Percentiles rank a stretch among this genome's conserved stretches.
Conservation (phyloP, 2,329 filamentous ascomycete species). For the Aspergillus sp. region DNA sequence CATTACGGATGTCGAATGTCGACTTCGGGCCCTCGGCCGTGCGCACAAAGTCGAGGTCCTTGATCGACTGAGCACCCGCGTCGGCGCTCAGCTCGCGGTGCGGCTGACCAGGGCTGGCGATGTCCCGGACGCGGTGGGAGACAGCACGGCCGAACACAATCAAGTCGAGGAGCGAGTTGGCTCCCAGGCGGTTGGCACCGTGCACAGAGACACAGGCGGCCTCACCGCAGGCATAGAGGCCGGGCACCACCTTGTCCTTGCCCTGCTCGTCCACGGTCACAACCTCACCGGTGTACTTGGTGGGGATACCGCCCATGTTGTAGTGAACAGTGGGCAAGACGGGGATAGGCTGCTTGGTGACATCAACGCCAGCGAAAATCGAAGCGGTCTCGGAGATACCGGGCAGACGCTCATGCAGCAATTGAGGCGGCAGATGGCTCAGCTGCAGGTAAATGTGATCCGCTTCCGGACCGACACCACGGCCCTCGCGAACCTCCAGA, state of each 20-base stretch:
- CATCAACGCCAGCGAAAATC: conserved; percentile 95
- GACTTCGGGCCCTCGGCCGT: conserved; percentile 75
- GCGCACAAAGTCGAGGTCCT: conserved; percentile 74
- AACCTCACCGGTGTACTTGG: conserved; percentile 94
- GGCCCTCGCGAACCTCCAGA: conserved; percentile 92
- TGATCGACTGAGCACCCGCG: conserved; percentile 78
- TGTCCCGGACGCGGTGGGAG: conserved; percentile 93
- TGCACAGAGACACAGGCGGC: conserved; percentile 96
- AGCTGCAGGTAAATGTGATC: conserved; percentile 98
- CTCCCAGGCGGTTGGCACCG: conserved; percentile 93
- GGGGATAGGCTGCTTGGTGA: conserved; percentile 92
- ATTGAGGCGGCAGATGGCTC: conserved; percentile 82
- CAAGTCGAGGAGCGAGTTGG: conserved; percentile 95
- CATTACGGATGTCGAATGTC: conserved; percentile 76
- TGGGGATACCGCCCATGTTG: conserved; percentile 99
- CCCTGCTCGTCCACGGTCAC: conserved; percentile 77
- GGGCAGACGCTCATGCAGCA: conserved; percentile 90
- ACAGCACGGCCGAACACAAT: conserved; percentile 97
- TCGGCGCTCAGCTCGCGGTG: conserved; percentile 74
- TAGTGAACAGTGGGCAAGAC: conserved; percentile 97
- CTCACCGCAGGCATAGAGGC: conserved; percentile 93
- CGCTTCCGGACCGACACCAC: conserved; percentile 93
- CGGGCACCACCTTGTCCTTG: conserved; percentile 86
- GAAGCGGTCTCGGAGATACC: conserved; percentile 98
- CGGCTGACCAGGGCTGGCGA: conserved; percentile 72